phyloP scores from a whole-genome alignment of 2,329 filamentous ascomycete genomes.

The Claviceps sorghi region DNA sequence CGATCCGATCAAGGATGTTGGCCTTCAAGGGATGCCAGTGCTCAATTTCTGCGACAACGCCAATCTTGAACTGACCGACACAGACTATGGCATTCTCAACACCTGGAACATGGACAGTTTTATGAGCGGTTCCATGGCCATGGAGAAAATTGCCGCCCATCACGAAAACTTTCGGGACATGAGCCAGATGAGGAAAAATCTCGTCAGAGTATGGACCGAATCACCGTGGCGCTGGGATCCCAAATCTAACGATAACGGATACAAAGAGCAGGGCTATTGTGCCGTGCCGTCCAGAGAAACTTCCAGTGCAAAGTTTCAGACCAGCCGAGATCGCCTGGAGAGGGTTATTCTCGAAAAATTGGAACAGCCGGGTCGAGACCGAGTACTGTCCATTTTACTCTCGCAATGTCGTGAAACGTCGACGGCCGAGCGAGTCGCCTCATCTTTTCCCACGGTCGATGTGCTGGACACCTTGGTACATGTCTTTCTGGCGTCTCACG shows the following conservation, averaged over 20 bases:
- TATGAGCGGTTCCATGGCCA: conserved; percentile 10
- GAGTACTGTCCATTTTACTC: conserved; percentile 48
- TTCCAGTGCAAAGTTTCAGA: conserved; percentile 23
- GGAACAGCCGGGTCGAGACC: conserved; percentile 38
- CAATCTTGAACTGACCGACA: conserved; percentile 35
- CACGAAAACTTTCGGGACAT: conserved; percentile 28
- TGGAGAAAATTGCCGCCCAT: conserved; percentile 11
- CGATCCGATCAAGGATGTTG: conserved; percentile 20
- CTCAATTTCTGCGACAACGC: conserved; percentile 36
- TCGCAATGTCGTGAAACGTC: conserved; percentile 37
- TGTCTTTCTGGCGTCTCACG: conserved; percentile 42
- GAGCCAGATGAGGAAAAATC: conserved; percentile 29
- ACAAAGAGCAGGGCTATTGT: conserved; percentile 29
- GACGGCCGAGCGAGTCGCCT: conserved; percentile 37
- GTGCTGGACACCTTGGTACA: conserved; percentile 47
- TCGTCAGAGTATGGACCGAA: conserved; percentile 34
- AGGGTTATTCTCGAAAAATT: conserved; percentile 29
- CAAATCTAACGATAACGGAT: conserved; percentile 27
- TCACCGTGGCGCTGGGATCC: conserved; percentile 38
- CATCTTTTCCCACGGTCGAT: conserved; percentile 47
- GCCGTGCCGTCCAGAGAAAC: conserved; percentile 27
- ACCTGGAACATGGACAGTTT: conserved; percentile 31
- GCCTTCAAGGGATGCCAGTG: conserved; percentile 27
- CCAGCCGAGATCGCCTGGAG: conserved; percentile 22
- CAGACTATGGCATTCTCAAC: conserved; percentile 36